Conservation (phyloP, 305 asterid genomes). For the Fraxinus baroniana region DNA sequence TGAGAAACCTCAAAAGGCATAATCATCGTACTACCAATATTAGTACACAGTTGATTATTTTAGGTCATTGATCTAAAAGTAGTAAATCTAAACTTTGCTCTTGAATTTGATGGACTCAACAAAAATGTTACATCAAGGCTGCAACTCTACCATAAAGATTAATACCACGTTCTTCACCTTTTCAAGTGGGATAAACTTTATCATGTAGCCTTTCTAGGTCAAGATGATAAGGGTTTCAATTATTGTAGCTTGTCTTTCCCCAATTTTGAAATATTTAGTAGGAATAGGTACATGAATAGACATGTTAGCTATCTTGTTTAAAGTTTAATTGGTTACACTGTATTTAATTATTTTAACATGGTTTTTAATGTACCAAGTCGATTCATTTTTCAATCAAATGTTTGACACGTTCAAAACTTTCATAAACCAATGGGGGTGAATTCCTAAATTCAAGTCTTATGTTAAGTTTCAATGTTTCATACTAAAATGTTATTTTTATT, state of each 20-base stretch:
- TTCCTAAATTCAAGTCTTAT: background rate
- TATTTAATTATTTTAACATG: background rate
- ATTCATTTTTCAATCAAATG: background rate
- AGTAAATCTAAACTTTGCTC: background rate
- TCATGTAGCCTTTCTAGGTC: background rate
- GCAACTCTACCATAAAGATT: background rate
- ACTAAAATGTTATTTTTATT: too few relatives aligned
- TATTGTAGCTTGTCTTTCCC: background rate
- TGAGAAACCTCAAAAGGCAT: background rate
- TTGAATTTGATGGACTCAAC: background rate
- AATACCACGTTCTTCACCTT: background rate
- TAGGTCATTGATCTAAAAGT: background rate
- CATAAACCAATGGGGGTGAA: background rate
- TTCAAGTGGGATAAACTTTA: background rate
- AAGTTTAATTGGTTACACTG: background rate
- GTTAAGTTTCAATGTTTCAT: too few relatives aligned
- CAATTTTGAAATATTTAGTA: background rate
- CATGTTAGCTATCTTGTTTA: background rate
- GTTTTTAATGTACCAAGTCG: background rate
- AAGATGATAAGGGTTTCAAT: background rate
- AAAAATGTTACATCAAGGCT: background rate
- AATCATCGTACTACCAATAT: background rate
- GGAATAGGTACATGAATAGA: background rate
- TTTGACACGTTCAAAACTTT: background rate
- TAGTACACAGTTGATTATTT: background rate